Percentiles rank a stretch among this genome's conserved stretches.
Evolutionary conservation across 2,329 filamentous ascomycete genomes (phyloP).

Genomic region (Beauveria caledonica): DNA sequence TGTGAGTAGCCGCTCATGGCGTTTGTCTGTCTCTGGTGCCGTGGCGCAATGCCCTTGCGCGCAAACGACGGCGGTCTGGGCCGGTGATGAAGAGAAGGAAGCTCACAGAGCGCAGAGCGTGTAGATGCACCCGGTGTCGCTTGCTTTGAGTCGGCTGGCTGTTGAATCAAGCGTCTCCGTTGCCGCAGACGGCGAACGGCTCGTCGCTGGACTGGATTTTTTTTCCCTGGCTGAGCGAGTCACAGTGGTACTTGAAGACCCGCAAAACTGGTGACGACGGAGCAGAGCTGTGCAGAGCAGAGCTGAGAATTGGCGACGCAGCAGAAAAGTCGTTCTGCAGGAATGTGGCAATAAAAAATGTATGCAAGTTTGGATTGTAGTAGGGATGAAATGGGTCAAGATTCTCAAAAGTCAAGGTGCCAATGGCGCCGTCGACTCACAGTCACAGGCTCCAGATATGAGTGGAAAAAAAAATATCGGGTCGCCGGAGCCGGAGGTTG

Average conservation of each 20-base stretch:
- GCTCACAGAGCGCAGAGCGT: not conserved
- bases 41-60: not conserved
- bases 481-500: slow-evolving; percentile 13
- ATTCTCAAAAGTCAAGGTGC: not conserved
- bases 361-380: not conserved
- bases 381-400: not conserved
- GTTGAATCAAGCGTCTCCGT: not conserved
- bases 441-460: slow-evolving; percentile 2
- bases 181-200: not conserved
- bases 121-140: not conserved
- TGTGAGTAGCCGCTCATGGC: slow-evolving; percentile 26
- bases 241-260: slow-evolving; percentile 1
- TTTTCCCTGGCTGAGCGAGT: not conserved
- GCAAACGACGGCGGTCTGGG: not conserved
- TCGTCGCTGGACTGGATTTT: slow-evolving; percentile 1
- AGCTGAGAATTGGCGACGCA: not conserved
- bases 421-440: slow-evolving; percentile 5
- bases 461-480: slow-evolving; percentile 12
- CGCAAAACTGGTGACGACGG: not conserved
- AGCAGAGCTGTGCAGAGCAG: not conserved
- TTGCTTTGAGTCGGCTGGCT: not conserved
- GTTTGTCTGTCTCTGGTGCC: not conserved
- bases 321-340: not conserved
- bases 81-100: not conserved
- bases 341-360: no score